A percentile compares a stretch with the other conserved stretches of the same genome.
phyloP scores from a whole-genome alignment of 495 filamentous ascomycete species.

The Sordaria brevicollis region DNA sequence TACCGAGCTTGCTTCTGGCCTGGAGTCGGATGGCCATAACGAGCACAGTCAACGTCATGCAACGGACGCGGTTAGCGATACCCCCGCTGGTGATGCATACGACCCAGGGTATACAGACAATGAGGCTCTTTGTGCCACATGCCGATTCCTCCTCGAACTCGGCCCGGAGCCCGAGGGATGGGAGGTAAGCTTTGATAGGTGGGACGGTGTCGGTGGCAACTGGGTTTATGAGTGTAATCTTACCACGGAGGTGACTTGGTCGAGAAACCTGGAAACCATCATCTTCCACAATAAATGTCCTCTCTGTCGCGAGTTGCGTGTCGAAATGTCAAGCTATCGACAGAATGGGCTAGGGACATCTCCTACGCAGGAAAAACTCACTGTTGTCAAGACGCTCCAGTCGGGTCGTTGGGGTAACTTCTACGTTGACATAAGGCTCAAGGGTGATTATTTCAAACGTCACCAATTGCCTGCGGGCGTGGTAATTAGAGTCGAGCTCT shows the following conservation, averaged over 20 bases:
- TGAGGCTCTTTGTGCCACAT: background rate
- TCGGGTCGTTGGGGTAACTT: too few species aligned
- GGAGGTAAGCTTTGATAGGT: too few species aligned
- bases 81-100: background rate
- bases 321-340: background rate
- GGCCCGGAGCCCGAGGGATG: background rate
- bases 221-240: background rate
- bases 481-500: background rate
- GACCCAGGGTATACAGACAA: background rate
- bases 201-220: too few species aligned
- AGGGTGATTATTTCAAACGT: too few species aligned
- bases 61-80: too few species aligned
- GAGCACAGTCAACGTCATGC: too few species aligned
- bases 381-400: background rate
- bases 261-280: background rate
- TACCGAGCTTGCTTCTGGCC: too few species aligned
- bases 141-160: background rate
- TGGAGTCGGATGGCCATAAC: too few species aligned
- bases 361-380: background rate
- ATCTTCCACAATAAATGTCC: background rate
- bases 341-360: too few species aligned
- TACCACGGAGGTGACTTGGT: background rate
- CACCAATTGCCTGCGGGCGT: too few species aligned
- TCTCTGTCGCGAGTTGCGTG: background rate
- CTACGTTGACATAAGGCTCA: too few species aligned